Conservation (phyloP, 257 asterid genomes). For the Eucommia ulmoides region DNA sequence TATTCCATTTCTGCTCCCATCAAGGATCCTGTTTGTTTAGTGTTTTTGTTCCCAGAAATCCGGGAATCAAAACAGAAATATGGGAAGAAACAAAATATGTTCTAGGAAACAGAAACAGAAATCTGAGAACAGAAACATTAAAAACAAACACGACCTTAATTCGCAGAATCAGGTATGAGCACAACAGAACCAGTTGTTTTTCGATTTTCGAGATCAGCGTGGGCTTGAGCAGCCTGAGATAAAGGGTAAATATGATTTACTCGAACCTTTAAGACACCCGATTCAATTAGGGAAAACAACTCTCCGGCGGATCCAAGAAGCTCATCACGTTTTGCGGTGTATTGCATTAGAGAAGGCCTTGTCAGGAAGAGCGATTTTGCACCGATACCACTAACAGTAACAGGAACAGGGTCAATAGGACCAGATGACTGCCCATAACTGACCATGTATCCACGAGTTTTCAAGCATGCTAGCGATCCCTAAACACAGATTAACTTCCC, state of each 20-base stretch:
- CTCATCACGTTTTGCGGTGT: conserved; percentile 54
- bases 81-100: no score
- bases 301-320: conserved; percentile 64
- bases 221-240: conserved; percentile 79
- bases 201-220: conserved; percentile 65
- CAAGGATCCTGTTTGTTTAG: no score
- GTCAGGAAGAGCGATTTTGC: conserved; percentile 81
- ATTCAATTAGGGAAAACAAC: conserved; percentile 46
- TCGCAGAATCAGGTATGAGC: conserved; percentile 71
- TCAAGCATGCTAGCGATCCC: conserved; percentile 89
- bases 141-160: no score
- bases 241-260: conserved; percentile 67
- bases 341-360: conserved; percentile 67
- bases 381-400: conserved; percentile 53
- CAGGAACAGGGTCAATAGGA: conserved; percentile 60
- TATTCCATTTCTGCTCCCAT: no score
- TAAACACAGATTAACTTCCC: conserved; percentile 13
- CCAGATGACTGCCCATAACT: conserved; percentile 96
- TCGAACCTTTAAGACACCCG: conserved; percentile 50
- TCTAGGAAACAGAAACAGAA: no score
- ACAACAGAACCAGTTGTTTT: conserved; percentile 79
- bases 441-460: conserved; percentile 80
- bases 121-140: no score
- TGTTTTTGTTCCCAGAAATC: no score
- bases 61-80: no score